Percentiles rank a stretch among this genome's conserved stretches.
These are phyloP conservation scores for Lentinula lateritia DNA, from an alignment of 768 basidiomycete genomes.

Conservation along the genomic window DNA sequence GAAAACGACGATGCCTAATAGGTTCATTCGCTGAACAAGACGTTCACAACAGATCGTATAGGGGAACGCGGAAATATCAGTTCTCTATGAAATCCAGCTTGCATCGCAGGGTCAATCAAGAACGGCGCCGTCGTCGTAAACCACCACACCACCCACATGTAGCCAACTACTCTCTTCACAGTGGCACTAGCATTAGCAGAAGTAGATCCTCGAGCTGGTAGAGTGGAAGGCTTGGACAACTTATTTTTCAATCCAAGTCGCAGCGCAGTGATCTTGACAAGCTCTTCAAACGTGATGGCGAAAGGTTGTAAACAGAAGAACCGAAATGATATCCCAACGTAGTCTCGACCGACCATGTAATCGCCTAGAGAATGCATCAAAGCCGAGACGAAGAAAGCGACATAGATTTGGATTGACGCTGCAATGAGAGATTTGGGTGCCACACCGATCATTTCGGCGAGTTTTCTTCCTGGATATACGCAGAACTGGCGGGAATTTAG, in stretches of 20 bases:
- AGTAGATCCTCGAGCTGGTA: background rate
- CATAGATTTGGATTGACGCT: slow-evolving; percentile 18
- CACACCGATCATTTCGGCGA: slow-evolving; percentile 10
- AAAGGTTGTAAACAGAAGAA: slow-evolving; percentile 25
- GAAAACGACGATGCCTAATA: too few relatives aligned
- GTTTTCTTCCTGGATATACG: slow-evolving; percentile 14
- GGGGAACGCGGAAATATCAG: background rate
- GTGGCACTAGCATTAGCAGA: background rate
- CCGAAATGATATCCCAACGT: slow-evolving; percentile 15
- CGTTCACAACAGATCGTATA: background rate
- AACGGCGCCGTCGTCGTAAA: background rate
- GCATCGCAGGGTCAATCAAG: background rate
- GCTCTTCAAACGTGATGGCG: slow-evolving; percentile 25
- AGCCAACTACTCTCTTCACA: background rate
- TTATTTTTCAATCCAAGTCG: background rate
- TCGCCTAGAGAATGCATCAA: slow-evolving; percentile 23
- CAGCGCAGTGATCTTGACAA: slow-evolving; percentile 13
- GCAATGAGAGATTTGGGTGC: slow-evolving; percentile 15
- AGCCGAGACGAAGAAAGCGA: slow-evolving; percentile 22
- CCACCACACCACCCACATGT: background rate
- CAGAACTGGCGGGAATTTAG: slow-evolving; percentile 11
- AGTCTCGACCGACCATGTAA: slow-evolving; percentile 15
- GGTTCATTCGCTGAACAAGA: background rate
- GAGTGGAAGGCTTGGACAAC: background rate
- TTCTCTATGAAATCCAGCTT: background rate